Base-by-base conservation (phyloP, 108 stramenopile species). In the Licmophora abbreviata region DNA sequence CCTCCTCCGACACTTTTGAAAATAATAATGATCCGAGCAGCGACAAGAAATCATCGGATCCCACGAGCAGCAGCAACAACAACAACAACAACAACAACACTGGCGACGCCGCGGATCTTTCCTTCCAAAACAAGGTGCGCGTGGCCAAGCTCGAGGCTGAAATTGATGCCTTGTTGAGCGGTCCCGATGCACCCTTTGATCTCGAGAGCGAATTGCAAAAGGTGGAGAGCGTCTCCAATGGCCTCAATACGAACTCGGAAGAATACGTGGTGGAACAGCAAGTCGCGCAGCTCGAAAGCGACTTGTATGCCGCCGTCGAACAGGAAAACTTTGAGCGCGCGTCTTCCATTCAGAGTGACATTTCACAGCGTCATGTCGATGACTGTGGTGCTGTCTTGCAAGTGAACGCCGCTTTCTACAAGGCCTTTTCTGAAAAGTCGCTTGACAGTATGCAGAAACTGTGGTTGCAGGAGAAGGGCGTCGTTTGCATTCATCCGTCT, bases 401-500 rank as follows among this genome's bases (percentile, higher is more conserved):
- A 25, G 74, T 77, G 10, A 91, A 91, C 60, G 66, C 78, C 1
- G 68, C 44, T 23, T 91, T 85, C 63, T 91, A 91, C 40, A 61
- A 73, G 29, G 84, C 88, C 32, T 86, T 91, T 54, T 76, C 76
- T 11, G 44, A 71, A 7, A 79, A 81, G 48, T 71, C 76, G 58
- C 31, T 59, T 7, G 69, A 62, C 11, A 71, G 57, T 44, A 91
- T 91, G 88, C 69, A 75, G 34, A 54, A 56, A 34, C 45, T 91
- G 1, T 91, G 88, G 88, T 60, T 83, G 42, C 56, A 78, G 21
- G 75, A 73, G 54, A 65, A 71, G 4, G 74, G 76, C 21, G 61
- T 77, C 28, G 59, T 74, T 33, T 91, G 88, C 48, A 76, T 91
- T 44, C 88, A 91, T 69, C 88, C 88, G 5, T 73, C 77, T 4